Percentiles rank a stretch among this genome's conserved stretches.
phyloP scores from a whole-genome alignment of 2,329 filamentous ascomycete genomes.

The Claviceps humidiphila region DNA sequence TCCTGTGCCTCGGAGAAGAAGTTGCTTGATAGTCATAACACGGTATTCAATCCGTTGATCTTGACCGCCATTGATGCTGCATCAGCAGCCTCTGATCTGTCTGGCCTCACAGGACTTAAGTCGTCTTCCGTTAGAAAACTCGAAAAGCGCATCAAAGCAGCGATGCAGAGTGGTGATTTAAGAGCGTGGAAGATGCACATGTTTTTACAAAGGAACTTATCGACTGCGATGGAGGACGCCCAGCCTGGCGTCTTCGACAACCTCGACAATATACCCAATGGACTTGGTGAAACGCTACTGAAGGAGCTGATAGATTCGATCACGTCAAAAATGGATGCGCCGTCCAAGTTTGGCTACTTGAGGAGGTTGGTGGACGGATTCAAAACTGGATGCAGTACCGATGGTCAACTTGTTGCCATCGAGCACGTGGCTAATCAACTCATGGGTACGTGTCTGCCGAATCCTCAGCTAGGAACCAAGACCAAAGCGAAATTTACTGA shows the following conservation, averaged over 20 bases:
- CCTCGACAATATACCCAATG: slow-evolving; percentile 15
- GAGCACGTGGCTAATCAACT: slow-evolving; percentile 27
- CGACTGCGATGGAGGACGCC: slow-evolving; percentile 17
- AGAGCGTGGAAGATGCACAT: slow-evolving; percentile 33
- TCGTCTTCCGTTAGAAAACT: slow-evolving; percentile 21
- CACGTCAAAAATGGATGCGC: slow-evolving; percentile 18
- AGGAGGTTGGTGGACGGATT: slow-evolving; percentile 22
- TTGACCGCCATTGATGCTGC: slow-evolving; percentile 22
- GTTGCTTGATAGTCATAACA: slow-evolving; percentile 13
- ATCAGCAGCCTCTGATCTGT: slow-evolving; percentile 11
- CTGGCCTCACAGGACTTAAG: slow-evolving; percentile 14
- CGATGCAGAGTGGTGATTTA: slow-evolving; percentile 22
- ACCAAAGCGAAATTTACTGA: slow-evolving; percentile 7
- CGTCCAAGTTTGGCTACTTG: slow-evolving; percentile 25
- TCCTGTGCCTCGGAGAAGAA: slow-evolving; percentile 19
- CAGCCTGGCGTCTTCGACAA: slow-evolving; percentile 21
- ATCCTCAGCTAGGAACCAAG: too few relatives aligned
- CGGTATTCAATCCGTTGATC: slow-evolving; percentile 14
- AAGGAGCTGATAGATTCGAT: slow-evolving; percentile 19
- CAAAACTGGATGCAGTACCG: slow-evolving; percentile 16
- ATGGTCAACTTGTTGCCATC: slow-evolving; percentile 31
- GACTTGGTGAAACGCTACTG: slow-evolving; percentile 19
- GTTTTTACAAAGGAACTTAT: slow-evolving; percentile 27
- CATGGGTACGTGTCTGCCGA: slow-evolving; percentile 17
- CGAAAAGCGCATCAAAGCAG: slow-evolving; percentile 20